Conservation (phyloP, 1,284 basidiomycete species). For the Naganishia liquefaciens region DNA sequence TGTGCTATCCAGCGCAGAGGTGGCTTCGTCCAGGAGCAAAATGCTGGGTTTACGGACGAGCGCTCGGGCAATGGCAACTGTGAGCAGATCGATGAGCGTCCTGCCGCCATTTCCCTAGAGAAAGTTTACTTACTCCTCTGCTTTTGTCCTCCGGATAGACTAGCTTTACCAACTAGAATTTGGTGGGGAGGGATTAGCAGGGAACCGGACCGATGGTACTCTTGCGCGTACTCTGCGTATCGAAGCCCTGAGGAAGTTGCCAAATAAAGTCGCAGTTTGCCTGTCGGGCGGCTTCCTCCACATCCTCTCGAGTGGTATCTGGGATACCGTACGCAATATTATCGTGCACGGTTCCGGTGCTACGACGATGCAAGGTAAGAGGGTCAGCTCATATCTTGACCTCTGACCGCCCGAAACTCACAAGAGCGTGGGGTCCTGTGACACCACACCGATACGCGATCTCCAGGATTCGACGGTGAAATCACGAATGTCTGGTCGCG, state of each 20-base stretch:
- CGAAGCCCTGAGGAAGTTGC: conserved; percentile 81
- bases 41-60: conserved; percentile 56
- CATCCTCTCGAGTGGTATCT: conserved; percentile 72
- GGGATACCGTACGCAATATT: conserved; percentile 89
- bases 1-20: conserved; percentile 73
- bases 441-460: conserved; percentile 80
- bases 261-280: conserved; percentile 97
- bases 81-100: neutral
- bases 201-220: conserved; percentile 27
- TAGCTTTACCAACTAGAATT: conserved; percentile 48
- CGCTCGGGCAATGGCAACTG: conserved; percentile 57
- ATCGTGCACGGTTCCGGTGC: conserved; percentile 81
- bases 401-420: neutral
- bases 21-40: conserved; percentile 57
- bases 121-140: conserved; percentile 48
- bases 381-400: neutral
- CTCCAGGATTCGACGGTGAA: conserved; percentile 85
- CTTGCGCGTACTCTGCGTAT: conserved; percentile 64
- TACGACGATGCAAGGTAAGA: neutral
- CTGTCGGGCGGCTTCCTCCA: conserved; percentile 80
- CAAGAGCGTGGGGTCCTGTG: conserved; percentile 61
- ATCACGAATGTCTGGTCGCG: conserved; percentile 69
- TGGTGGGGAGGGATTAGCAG: neutral
- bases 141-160: conserved; percentile 56
- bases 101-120: neutral